A percentile compares a stretch with the other conserved stretches of the same genome.
These are phyloP conservation scores for Piper longum DNA, from an alignment of 164 flowering plant species.

Conservation along the genomic window DNA sequence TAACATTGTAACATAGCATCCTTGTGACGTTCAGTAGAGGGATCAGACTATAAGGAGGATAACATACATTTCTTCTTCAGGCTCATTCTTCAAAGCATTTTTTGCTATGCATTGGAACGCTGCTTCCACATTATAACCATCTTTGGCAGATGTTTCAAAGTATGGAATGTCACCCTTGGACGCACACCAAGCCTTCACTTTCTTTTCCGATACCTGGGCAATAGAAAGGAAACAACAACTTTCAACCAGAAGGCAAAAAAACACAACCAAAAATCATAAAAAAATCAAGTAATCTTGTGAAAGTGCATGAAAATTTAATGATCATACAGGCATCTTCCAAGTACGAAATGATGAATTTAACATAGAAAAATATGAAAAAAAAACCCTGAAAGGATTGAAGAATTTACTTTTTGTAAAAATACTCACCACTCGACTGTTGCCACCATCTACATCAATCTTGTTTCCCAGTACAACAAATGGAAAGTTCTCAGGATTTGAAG, in stretches of 20 bases:
- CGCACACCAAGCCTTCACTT: slow-evolving; percentile 89
- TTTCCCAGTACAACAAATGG: slow-evolving; percentile 90
- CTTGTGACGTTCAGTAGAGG: too few relatives aligned
- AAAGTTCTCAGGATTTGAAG: slow-evolving; percentile 82
- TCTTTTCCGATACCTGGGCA: slow-evolving; percentile 77
- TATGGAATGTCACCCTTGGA: slow-evolving; percentile 88
- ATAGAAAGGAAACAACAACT: too few relatives aligned
- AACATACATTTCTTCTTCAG: slow-evolving; percentile 80
- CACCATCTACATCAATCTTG: slow-evolving; percentile 87
- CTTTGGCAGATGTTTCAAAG: slow-evolving; percentile 91
- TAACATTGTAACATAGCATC: too few relatives aligned
- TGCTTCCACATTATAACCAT: slow-evolving; percentile 85
- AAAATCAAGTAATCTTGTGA: too few relatives aligned
- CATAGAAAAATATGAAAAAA: too few relatives aligned
- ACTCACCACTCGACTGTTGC: slow-evolving; percentile 88
- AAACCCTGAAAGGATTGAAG: not conserved
- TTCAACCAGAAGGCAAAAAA: too few relatives aligned
- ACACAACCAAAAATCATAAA: too few relatives aligned
- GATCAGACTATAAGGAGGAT: not conserved
- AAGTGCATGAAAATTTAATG: too few relatives aligned
- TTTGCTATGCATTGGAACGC: slow-evolving; percentile 80
- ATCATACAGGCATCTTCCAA: not conserved
- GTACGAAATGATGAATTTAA: not conserved
- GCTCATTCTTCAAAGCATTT: slow-evolving; percentile 77
- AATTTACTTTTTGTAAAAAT: not conserved